Evolutionary conservation across 2,329 filamentous ascomycete genomes (phyloP), one percentile per base, ranked within the genome.

Genomic region (Apiospora saccharicola): DNA sequence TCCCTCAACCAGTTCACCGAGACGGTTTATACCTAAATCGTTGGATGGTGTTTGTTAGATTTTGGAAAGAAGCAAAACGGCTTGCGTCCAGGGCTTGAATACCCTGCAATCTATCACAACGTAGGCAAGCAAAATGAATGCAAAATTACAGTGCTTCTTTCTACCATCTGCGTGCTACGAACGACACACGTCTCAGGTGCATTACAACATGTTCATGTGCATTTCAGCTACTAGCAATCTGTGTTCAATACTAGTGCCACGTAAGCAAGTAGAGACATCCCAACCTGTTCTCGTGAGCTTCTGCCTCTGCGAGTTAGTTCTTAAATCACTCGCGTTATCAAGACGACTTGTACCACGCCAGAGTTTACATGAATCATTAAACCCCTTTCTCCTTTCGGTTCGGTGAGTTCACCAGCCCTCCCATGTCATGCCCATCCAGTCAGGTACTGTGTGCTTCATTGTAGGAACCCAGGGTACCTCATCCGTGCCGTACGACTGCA

Each of bases 381-480:
- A 3, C 57, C 30, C 19, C 57, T 24, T 41, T 41, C 19, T 13
- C 10, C 34, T 10, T 8, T 22, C 4, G 34, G 6, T 41, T 34
- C 41, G 22, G 19, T 24, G 16, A 37, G 0, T 41, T 49, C 30
- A 13, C 24, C 51, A 70, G 19, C 22, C 72, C 70, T 61, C 53
- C 84, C 88, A 90, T 19, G 75, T 71, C 57, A 77, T 76, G 0
- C 88, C 88, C 75, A 79, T 85, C 84, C 89, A 90, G 82, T 96
- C 94, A 16, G 88, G 89, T 77, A 91, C 88, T 0, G 74, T 72
- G 78, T 95, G 87, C 1, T 78, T 78, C 77, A 86, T 83, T 1
- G 89, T 91, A 4, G 92, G 92, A 73, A 93, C 93, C 95, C 95
- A 98, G 0, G 95, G 94, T 67, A 87, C 83, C 78, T 97, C 94